A percentile compares a stretch with the other conserved stretches of the same genome.
These are phyloP conservation scores for Sugiyamaella marilandica DNA, from an alignment of 805 yeast species.

Conservation along the genomic window DNA sequence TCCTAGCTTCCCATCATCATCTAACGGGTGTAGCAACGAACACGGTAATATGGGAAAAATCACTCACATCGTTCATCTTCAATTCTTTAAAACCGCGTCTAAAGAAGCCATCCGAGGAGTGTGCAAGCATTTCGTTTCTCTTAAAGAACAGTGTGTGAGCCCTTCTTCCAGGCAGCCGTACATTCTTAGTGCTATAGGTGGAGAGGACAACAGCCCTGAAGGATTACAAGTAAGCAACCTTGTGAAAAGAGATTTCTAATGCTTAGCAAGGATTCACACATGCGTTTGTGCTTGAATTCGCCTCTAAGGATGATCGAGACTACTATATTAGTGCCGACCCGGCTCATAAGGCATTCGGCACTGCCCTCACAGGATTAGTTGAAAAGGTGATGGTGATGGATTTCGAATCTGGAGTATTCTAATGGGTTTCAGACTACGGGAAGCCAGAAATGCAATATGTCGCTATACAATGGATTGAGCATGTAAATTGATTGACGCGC, in stretches of 20 bases:
- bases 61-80: neutral
- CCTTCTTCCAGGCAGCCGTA: neutral
- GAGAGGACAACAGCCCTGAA: conserved; percentile 1
- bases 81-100: neutral
- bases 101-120: neutral
- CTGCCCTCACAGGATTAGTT: neutral
- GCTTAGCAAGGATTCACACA: neutral
- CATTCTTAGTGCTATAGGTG: conserved; percentile 1
- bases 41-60: neutral
- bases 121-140: conserved; percentile 1
- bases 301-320: conserved; percentile 7
- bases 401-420: conserved; percentile 12
- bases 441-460: no score
- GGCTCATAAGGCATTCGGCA: conserved; percentile 7
- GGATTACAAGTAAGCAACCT: neutral
- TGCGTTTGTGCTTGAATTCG: conserved; percentile 7
- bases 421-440: neutral
- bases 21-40: neutral
- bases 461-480: no score
- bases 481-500: no score
- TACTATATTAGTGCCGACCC: conserved; percentile 5
- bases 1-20: neutral
- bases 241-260: neutral
- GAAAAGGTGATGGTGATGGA: neutral
- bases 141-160: conserved; percentile 1